Conservation (phyloP, 2,329 filamentous ascomycete genomes). For the Trichoderma koningiopsis region DNA sequence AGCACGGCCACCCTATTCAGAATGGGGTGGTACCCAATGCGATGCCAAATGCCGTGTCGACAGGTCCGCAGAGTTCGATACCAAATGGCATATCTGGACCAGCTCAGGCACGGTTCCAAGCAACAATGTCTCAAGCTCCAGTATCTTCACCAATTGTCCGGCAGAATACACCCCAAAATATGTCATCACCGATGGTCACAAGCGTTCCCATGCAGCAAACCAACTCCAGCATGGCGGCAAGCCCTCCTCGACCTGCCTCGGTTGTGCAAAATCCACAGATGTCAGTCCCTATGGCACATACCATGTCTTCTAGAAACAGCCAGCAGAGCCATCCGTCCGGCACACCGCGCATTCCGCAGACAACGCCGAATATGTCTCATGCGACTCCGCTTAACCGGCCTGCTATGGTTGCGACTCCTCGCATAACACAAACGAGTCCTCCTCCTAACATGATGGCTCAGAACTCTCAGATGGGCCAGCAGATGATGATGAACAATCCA, state of each 20-base stretch:
- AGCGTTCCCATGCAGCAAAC: conserved; percentile 65
- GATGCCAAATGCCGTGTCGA: conserved; percentile 41
- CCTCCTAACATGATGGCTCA: conserved; percentile 62
- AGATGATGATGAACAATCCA: conserved; percentile 56
- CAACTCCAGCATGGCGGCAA: conserved; percentile 68
- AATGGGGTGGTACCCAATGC: conserved; percentile 44
- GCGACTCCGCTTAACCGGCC: conserved; percentile 60
- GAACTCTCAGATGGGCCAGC: conserved; percentile 55
- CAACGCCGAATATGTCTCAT: conserved; percentile 63
- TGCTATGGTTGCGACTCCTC: conserved; percentile 58
- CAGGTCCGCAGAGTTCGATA: conserved; percentile 39
- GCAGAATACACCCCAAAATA: conserved; percentile 65
- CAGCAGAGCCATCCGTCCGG: conserved; percentile 66
- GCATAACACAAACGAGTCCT: conserved; percentile 65
- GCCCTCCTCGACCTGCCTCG: conserved; percentile 67
- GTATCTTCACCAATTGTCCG: conserved; percentile 69
- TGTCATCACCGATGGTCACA: conserved; percentile 67
- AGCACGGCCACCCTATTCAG: conserved; percentile 41
- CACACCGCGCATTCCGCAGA: conserved; percentile 63
- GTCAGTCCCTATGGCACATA: conserved; percentile 61
- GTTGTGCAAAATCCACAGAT: conserved; percentile 63
- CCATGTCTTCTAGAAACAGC: conserved; percentile 65
- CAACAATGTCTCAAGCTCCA: conserved; percentile 62
- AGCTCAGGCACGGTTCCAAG: conserved; percentile 50
- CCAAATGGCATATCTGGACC: conserved; percentile 44